These are phyloP conservation scores for Ogataea hybrid DNA, from an alignment of 1,139 yeast species.

Conservation along the genomic window DNA sequence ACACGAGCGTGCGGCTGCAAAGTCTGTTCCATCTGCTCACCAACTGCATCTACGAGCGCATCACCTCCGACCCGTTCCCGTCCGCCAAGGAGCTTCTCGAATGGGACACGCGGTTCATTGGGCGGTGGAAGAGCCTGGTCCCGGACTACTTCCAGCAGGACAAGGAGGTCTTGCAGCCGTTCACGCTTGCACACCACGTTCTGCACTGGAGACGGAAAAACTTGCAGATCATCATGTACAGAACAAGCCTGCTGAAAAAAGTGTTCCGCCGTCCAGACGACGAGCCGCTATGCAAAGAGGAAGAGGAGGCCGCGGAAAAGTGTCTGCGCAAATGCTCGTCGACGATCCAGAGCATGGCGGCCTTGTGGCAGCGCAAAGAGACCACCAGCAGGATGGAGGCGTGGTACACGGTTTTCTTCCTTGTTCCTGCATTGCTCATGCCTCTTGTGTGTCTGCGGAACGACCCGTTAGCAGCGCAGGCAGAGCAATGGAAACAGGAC, in stretches of 20 bases:
- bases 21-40: constrained; percentile 15
- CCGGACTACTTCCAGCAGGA: constrained; percentile 11
- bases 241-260: constrained; percentile 11
- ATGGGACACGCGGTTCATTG: constrained; percentile 14
- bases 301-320: constrained; percentile 6
- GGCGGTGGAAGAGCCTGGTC: constrained; percentile 9
- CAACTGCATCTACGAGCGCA: constrained; percentile 16
- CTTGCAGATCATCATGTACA: constrained; percentile 16
- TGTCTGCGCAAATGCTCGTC: constrained; percentile 14
- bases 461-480: constrained; percentile 5
- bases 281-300: not conserved
- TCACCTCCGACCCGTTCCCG: constrained; percentile 17
- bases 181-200: constrained; percentile 10
- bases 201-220: constrained; percentile 15
- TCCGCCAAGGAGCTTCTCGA: constrained; percentile 13
- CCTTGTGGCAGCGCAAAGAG: constrained; percentile 10
- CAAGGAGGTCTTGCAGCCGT: constrained; percentile 13
- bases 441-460: constrained; percentile 15
- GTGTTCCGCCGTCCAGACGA: not conserved
- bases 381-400: constrained; percentile 16
- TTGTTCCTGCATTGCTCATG: constrained; percentile 17
- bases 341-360: constrained; percentile 13
- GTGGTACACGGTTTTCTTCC: constrained; percentile 17
- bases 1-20: constrained; percentile 14
- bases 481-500: constrained; percentile 10